Evolutionary conservation across 768 basidiomycete genomes (phyloP).

Genomic region (Suillus placidus): DNA sequence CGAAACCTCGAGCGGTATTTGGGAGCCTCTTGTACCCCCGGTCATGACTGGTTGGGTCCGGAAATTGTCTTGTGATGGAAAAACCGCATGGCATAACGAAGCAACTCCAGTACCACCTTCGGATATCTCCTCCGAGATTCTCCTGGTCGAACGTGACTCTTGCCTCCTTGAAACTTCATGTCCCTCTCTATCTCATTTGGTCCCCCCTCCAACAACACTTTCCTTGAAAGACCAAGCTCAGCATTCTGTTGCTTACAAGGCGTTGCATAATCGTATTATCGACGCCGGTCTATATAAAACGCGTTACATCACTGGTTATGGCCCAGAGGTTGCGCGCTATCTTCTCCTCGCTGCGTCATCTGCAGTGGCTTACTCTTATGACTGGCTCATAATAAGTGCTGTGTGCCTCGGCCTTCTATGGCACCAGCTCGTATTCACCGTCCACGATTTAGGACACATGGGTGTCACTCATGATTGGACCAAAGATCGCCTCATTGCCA

Average conservation of each 20-base stretch:
- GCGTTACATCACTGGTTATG: constrained; percentile 85
- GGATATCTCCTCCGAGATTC: constrained; percentile 53
- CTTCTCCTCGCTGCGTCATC: constrained; percentile 59
- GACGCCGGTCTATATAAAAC: constrained; percentile 86
- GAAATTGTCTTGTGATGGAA: constrained; percentile 47
- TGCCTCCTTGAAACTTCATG: constrained; percentile 32
- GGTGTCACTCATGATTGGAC: constrained; percentile 90
- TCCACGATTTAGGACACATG: constrained; percentile 94
- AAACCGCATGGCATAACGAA: constrained; percentile 62
- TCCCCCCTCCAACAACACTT: constrained; percentile 55
- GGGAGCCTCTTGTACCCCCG: constrained; percentile 85
- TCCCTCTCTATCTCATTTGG: constrained; percentile 48
- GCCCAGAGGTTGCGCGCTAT: constrained; percentile 86
- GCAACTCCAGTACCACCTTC: constrained; percentile 47
- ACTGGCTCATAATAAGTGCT: constrained; percentile 76
- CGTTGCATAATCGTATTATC: constrained; percentile 71
- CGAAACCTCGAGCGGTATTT: constrained; percentile 49
- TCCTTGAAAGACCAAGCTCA: constrained; percentile 60
- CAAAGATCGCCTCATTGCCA: constrained; percentile 77
- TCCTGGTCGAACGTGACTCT: constrained; percentile 55
- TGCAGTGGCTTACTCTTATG: constrained; percentile 58
- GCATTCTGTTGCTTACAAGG: constrained; percentile 79
- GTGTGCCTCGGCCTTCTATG: constrained; percentile 85
- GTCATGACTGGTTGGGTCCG: constrained; percentile 84
- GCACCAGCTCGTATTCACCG: constrained; percentile 94